Percentiles rank a stretch among this genome's conserved stretches.
phyloP scores from a whole-genome alignment of 805 yeast genomes.

The Blastobotrys americana region DNA sequence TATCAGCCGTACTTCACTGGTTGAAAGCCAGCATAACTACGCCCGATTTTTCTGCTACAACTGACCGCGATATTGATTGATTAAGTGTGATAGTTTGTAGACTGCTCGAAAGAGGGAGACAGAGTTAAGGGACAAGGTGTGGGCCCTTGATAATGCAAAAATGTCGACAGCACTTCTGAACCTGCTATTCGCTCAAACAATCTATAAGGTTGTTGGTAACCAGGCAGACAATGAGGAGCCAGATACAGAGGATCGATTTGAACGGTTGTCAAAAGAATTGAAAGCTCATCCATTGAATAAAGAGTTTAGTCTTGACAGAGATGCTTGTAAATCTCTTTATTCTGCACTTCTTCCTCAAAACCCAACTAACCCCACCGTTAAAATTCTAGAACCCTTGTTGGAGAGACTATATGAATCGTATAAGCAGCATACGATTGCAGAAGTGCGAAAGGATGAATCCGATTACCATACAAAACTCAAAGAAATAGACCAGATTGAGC shows the following conservation, averaged over 20 bases:
- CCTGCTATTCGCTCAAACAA: constrained; percentile 23
- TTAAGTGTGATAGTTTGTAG: too few relatives aligned
- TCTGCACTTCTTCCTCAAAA: constrained; percentile 19
- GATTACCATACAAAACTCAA: constrained; percentile 31
- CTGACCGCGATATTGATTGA: too few relatives aligned
- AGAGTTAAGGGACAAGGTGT: too few relatives aligned
- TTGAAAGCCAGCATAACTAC: too few relatives aligned
- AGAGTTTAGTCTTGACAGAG: constrained; percentile 18
- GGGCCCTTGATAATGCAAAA: too few relatives aligned
- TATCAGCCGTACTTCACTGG: too few relatives aligned
- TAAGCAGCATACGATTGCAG: constrained; percentile 18
- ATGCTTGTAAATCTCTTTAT: constrained; percentile 21
- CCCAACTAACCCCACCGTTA: constrained; percentile 14
- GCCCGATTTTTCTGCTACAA: too few relatives aligned
- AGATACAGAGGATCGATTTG: constrained; percentile 9
- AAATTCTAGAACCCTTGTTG: constrained; percentile 18
- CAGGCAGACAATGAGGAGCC: constrained; percentile 3
- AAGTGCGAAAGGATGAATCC: constrained; percentile 30
- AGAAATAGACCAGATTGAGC: constrained; percentile 38
- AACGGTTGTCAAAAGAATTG: constrained; percentile 14
- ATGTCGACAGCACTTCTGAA: constrained; percentile 23
- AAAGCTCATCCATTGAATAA: constrained; percentile 20
- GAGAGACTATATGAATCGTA: constrained; percentile 20
- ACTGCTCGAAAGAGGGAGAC: too few relatives aligned
- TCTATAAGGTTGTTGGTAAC: constrained; percentile 17